phyloP scores from a whole-genome alignment of 2,329 filamentous ascomycete species.

The Fusarium tupiense region DNA sequence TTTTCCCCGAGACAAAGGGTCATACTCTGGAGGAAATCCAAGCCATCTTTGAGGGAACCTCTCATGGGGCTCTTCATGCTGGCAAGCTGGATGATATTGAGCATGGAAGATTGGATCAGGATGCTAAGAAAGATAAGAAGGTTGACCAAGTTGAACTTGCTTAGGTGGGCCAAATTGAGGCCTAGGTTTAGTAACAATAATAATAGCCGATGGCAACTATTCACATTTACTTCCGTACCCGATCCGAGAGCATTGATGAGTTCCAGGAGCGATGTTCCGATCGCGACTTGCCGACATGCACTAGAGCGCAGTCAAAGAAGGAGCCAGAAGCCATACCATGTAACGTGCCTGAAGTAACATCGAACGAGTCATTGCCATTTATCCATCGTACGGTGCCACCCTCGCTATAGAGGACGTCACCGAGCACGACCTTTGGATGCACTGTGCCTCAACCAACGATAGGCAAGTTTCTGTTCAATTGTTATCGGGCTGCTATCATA shows the following conservation, averaged over 20 bases:
- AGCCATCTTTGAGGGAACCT: slow-evolving; percentile 42
- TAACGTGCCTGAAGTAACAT: neutral
- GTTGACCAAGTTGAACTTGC: slow-evolving; percentile 34
- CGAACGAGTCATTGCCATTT: neutral
- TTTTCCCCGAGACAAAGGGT: slow-evolving; percentile 49
- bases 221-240: neutral
- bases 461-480: neutral
- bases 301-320: too few relatives aligned
- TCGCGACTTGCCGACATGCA: neutral
- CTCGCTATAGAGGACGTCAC: neutral
- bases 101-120: neutral
- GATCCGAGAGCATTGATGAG: neutral
- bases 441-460: neutral
- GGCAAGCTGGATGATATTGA: slow-evolving; percentile 27
- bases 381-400: too few relatives aligned
- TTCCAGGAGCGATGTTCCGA: neutral
- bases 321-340: neutral
- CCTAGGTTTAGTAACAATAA: too few relatives aligned
- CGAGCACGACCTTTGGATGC: neutral
- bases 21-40: slow-evolving; percentile 45
- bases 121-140: slow-evolving; percentile 20
- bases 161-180: neutral
- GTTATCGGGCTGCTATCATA: neutral
- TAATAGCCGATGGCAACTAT: neutral
- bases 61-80: neutral